Evolutionary conservation across 768 basidiomycete species (phyloP), one percentile per base, ranked within the genome.

Genomic region (Trametes meyenii): DNA sequence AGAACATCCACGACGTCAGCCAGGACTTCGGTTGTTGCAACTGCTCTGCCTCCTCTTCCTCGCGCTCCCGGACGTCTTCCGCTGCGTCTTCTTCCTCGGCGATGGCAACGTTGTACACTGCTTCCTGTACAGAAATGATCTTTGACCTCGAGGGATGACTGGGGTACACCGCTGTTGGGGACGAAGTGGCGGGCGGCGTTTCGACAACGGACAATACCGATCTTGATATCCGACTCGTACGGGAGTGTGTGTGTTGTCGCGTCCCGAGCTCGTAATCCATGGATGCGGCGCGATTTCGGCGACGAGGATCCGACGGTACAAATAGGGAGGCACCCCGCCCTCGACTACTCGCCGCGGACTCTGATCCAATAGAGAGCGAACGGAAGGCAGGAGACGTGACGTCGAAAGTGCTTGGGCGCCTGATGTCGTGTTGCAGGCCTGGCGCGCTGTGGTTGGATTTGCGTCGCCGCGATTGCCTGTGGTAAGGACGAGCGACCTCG

Each of bases 1-100:
- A 78, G 71, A 86, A 89, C 79, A 88, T 81, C 88, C 87, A 89
- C 36, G 85, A 81, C 40, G 81, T 84, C 63, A 86, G 73, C 86
- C 85, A 86, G 13, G 86, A 83, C 65, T 80, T 83, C 35, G 77
- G 76, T 26, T 73, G 73, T 56, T 73, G 76, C 21, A 77, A 74
- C 62, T 79, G 79, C 60, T 77, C 74, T 38, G 77, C 81, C 64
- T 85, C 81, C 11, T 75, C 77, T 66, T 83, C 74, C 71, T 89
- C 88, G 49, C 80, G 79, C 66, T 83, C 78, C 50, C 85, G 67
- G 46, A 83, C 76, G 64, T 83, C 78, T 35, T 78, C 77, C 26
- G 83, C 74, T 5, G 82, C 87, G 16, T 82, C 76, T 61, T 82
- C 78, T 72, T 90, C 89, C 70, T 92, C 89, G 40, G 84, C 87